Evolutionary conservation across 1,284 basidiomycete genomes (phyloP).

Genomic region (Ustilago bromivora): DNA sequence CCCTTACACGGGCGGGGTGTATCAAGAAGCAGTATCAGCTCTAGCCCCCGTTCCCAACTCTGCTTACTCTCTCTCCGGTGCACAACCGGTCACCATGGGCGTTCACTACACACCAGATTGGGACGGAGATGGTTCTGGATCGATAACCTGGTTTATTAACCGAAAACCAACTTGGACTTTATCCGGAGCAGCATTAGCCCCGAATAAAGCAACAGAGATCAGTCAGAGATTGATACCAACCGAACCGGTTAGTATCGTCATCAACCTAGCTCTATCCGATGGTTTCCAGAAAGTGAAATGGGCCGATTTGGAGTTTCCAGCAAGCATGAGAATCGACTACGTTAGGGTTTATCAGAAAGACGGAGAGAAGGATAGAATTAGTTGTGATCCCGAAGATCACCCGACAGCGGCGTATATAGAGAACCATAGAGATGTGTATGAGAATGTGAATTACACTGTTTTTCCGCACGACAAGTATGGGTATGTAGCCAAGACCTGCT

Average conservation of each 20-base stretch:
- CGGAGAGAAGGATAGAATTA: constrained; percentile 40
- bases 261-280: constrained; percentile 60
- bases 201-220: constrained; percentile 47
- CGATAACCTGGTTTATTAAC: constrained; percentile 64
- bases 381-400: constrained; percentile 63
- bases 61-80: constrained; percentile 40
- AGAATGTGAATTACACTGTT: constrained; percentile 52
- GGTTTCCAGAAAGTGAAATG: constrained; percentile 58
- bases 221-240: constrained; percentile 55
- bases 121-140: constrained; percentile 50
- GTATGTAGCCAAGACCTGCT: constrained; percentile 11
- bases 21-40: constrained; percentile 67
- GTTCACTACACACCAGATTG: constrained; percentile 67
- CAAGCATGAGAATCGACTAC: constrained; percentile 68
- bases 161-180: constrained; percentile 64
- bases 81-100: constrained; percentile 53
- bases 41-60: constrained; percentile 53
- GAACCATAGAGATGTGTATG: constrained; percentile 62
- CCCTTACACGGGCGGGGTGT: constrained; percentile 57
- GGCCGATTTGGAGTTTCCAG: constrained; percentile 70
- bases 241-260: constrained; percentile 62
- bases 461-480: constrained; percentile 27
- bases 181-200: constrained; percentile 25
- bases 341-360: constrained; percentile 60
- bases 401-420: constrained; percentile 66